These are phyloP conservation scores for Coniella lustricola DNA, from an alignment of 2,329 filamentous ascomycete genomes.

Conservation along the genomic window DNA sequence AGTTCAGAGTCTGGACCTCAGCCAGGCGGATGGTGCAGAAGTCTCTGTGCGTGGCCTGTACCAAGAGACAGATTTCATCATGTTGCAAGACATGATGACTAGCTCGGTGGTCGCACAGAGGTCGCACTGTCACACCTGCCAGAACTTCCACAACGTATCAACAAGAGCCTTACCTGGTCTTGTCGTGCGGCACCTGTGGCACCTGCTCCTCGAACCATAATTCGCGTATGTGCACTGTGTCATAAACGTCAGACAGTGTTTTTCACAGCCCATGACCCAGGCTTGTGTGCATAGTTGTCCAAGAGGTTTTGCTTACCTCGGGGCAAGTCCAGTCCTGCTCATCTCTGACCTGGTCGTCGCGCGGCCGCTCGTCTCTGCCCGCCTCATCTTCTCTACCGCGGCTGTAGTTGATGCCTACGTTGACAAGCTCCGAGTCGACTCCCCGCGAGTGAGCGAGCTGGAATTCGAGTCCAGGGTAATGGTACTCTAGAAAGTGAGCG, in stretches of 20 bases:
- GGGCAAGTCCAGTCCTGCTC: conserved; percentile 34
- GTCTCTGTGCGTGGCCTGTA: too few relatives aligned
- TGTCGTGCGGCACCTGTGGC: conserved; percentile 51
- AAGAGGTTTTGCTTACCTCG: conserved; percentile 23
- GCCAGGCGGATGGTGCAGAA: too few relatives aligned
- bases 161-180: conserved; percentile 37
- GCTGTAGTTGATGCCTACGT: conserved; percentile 30
- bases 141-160: too few relatives aligned
- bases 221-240: conserved; percentile 48
- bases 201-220: conserved; percentile 47
- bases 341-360: conserved; percentile 15
- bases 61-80: too few relatives aligned
- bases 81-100: too few relatives aligned
- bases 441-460: conserved; percentile 24
- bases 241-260: not conserved
- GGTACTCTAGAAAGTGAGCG: conserved; percentile 30
- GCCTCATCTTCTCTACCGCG: conserved; percentile 26
- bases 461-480: conserved; percentile 31
- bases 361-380: conserved; percentile 5
- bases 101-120: too few relatives aligned
- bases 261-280: not conserved
- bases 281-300: not conserved
- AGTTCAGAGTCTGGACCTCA: too few relatives aligned
- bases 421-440: conserved; percentile 23
- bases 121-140: too few relatives aligned